Conservation (phyloP, 83 land plant species). For the Larix sibirica region DNA sequence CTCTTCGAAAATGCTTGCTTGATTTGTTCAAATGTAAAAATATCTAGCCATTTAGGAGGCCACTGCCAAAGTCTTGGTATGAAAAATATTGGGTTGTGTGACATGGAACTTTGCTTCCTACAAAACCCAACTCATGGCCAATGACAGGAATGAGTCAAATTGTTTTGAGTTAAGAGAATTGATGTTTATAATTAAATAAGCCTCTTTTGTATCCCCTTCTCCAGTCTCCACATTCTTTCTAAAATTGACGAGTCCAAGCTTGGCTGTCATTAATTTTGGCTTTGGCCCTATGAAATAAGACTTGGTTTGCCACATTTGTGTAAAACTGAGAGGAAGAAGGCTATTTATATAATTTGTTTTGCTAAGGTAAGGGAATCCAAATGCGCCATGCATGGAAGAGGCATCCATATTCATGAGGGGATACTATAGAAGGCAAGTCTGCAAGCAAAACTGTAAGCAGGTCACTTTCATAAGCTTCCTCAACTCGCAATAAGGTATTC, state of each 20-base stretch:
- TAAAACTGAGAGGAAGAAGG: neutral
- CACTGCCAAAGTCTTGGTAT: neutral
- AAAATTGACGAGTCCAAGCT: neutral
- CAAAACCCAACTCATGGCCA: neutral
- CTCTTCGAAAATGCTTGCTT: neutral
- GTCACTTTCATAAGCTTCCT: too few species aligned
- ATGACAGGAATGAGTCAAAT: neutral
- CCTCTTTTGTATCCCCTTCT: neutral
- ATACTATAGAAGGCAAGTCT: too few species aligned
- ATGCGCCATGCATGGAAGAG: too few species aligned
- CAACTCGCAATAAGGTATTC: too few species aligned
- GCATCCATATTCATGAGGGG: too few species aligned
- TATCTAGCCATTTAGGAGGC: neutral
- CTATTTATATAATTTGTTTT: too few species aligned
- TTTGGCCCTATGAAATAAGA: neutral
- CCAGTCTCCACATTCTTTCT: neutral
- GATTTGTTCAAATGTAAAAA: neutral
- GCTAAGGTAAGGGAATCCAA: too few species aligned
- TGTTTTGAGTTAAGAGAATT: neutral
- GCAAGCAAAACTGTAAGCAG: too few species aligned
- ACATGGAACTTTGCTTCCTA: neutral
- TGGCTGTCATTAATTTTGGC: neutral
- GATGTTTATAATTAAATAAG: too few species aligned
- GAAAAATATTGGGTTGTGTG: neutral
- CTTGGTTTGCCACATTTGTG: neutral